Conservation (phyloP, 768 basidiomycete species). For the Suillus bovinus region DNA sequence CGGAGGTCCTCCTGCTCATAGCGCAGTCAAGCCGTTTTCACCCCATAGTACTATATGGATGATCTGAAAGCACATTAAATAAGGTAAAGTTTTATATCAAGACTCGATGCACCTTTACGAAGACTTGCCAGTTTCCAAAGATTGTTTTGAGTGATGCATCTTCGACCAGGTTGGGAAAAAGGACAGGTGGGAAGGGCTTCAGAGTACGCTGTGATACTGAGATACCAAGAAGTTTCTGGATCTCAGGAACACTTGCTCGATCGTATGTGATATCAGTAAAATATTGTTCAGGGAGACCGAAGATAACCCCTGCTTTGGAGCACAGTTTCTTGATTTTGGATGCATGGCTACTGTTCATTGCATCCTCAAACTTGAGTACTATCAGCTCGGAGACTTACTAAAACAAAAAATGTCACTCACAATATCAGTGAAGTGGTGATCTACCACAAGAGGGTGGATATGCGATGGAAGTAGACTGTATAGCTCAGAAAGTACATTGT, state of each 20-base stretch:
- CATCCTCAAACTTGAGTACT: not conserved
- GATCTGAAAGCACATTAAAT: not conserved
- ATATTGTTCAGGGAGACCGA: slow-evolving; percentile 3
- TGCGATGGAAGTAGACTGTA: not conserved
- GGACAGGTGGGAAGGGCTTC: not conserved
- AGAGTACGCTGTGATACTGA: not conserved
- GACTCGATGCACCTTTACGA: not conserved
- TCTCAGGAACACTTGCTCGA: not conserved
- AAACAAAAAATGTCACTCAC: no score
- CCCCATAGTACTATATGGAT: not conserved
- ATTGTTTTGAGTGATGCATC: not conserved
- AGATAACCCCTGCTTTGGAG: not conserved
- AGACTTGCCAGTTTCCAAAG: slow-evolving; percentile 2
- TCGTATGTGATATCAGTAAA: not conserved
- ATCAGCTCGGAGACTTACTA: no score
- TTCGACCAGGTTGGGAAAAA: not conserved
- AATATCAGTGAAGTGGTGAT: no score
- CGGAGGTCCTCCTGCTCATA: not conserved
- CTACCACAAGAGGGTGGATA: no score
- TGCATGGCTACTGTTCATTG: not conserved
- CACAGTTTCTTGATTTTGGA: slow-evolving; percentile 1
- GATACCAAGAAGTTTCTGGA: not conserved
- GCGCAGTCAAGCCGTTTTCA: not conserved
- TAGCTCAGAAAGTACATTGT: not conserved
- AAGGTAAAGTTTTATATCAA: not conserved